Evolutionary conservation across 495 filamentous ascomycete species (phyloP).

Genomic region (Neurospora sp.): DNA sequence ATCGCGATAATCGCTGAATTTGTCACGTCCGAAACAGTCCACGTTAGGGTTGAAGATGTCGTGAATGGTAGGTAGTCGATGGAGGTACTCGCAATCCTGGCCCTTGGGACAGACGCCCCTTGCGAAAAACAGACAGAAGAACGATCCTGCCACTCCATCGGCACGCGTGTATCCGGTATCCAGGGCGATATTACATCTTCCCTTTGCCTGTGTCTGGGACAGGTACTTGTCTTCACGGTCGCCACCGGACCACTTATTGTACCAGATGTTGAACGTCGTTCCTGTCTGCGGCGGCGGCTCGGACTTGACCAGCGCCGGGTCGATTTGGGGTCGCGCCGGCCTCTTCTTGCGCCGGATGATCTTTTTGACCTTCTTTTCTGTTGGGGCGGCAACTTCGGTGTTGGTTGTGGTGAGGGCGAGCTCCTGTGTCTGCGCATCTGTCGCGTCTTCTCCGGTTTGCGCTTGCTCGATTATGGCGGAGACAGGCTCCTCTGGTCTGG

Average conservation of each 20-base stretch:
- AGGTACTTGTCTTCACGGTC: slow-evolving; percentile 88
- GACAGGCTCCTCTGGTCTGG: slow-evolving; percentile 4
- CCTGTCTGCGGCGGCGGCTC: slow-evolving; percentile 85
- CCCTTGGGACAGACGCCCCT: slow-evolving; percentile 65
- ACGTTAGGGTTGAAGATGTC: slow-evolving; percentile 84
- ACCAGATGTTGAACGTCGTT: slow-evolving; percentile 70
- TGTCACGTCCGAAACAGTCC: slow-evolving; percentile 89
- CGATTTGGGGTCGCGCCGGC: slow-evolving; percentile 65
- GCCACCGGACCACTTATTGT: slow-evolving; percentile 91
- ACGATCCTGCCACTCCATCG: slow-evolving; percentile 62
- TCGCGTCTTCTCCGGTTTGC: not conserved
- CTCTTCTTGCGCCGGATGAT: slow-evolving; percentile 57
- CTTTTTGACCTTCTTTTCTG: slow-evolving; percentile 52
- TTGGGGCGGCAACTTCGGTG: slow-evolving; percentile 36
- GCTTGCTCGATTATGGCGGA: not conserved
- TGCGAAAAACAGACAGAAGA: slow-evolving; percentile 91
- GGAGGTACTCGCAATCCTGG: slow-evolving; percentile 87
- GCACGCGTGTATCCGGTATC: slow-evolving; percentile 86
- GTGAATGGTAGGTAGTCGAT: slow-evolving; percentile 70
- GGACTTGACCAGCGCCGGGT: slow-evolving; percentile 64
- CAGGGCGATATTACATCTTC: slow-evolving; percentile 68
- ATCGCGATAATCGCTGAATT: slow-evolving; percentile 77
- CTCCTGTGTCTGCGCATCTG: slow-evolving; percentile 9
- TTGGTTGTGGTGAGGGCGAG: slow-evolving; percentile 26
- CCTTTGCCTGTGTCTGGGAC: slow-evolving; percentile 56